A percentile compares a stretch with the other conserved stretches of the same genome.
phyloP scores from a whole-genome alignment of 805 yeast species.

The Myxozyma udenii region DNA sequence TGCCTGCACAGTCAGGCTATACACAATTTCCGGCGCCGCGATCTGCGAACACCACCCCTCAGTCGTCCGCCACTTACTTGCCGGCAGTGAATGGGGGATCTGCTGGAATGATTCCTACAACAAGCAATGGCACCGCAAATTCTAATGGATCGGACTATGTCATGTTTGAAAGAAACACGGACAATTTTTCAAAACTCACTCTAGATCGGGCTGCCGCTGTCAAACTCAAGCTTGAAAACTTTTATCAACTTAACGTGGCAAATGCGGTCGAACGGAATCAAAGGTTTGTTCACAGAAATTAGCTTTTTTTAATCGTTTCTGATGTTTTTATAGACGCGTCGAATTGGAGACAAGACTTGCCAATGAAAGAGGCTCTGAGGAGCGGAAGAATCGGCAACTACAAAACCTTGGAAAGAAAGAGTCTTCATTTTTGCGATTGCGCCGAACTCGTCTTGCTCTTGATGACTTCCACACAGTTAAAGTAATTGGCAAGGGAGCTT shows the following conservation, averaged over 20 bases:
- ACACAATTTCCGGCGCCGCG: constrained; percentile 22
- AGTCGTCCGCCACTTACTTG: constrained; percentile 65
- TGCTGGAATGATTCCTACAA: background rate
- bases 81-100: constrained; percentile 48
- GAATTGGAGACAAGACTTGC: constrained; percentile 72
- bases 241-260: constrained; percentile 76
- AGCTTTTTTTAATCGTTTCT: too few relatives aligned
- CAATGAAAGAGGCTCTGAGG: constrained; percentile 74
- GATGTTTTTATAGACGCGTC: constrained; percentile 46
- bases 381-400: constrained; percentile 77
- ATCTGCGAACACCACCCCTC: constrained; percentile 1
- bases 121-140: background rate
- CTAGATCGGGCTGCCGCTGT: constrained; percentile 84
- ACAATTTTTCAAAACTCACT: constrained; percentile 62
- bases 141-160: constrained; percentile 48
- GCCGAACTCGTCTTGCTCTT: constrained; percentile 77
- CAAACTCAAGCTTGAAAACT: constrained; percentile 76
- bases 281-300: constrained; percentile 41
- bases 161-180: constrained; percentile 80
- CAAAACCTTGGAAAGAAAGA: constrained; percentile 83
- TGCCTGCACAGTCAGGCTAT: constrained; percentile 13
- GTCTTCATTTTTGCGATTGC: constrained; percentile 75
- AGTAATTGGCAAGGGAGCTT: constrained; percentile 94
- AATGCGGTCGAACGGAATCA: constrained; percentile 96
- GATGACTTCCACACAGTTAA: constrained; percentile 87